Evolutionary conservation across 768 basidiomycete genomes (phyloP), one percentile per base, ranked within the genome.

Genomic region (Dioszegia aurantiaca): DNA sequence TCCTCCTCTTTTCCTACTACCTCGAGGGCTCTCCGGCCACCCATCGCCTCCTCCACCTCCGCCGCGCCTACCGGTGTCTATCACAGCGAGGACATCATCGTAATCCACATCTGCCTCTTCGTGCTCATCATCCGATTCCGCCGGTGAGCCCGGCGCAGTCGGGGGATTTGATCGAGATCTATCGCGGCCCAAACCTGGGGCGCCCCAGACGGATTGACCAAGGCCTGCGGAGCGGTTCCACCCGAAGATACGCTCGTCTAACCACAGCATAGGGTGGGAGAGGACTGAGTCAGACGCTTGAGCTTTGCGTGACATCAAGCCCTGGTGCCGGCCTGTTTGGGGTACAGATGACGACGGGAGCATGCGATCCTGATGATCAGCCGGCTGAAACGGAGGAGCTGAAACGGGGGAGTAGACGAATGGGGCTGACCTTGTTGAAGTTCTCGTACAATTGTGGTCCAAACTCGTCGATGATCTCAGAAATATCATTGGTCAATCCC

Each of bases 191-290:
- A 24, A 79, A 79, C 59, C 64, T 31, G 46, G 47, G 10, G 84
- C 87, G 30, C 84, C 84, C 90, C 90, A 92, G n/a, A 85, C 89
- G 67, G 86, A 89, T 2, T 89, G 89, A n/a, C 90, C 88, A 46
- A 83, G 84, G 47, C 78, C 79, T 1, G 88, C 83, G 21, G n/a
- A 44, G 27, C 54, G 44, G 9, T 36, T 64, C 70, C 64, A 60
- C 59, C 91, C 92, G 72, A 94, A 95, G 24, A 95, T 81, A 8
- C 89, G 85, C 77, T 94, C 92, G 74, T 95, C 91, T 16, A 94
- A 82, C 90, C 90, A 94, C 14, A 87, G 86, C 87, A 94, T 91
- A 0, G 91, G 91, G 77, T 95, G 90, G 14, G 85, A 87, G 31
- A 93, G 81, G 27, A 90, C 82, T 12, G 67, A 76, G 52, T 74